Evolutionary conservation across 257 asterid genomes (phyloP).

Genomic region (Jaltomata sinuosa): DNA sequence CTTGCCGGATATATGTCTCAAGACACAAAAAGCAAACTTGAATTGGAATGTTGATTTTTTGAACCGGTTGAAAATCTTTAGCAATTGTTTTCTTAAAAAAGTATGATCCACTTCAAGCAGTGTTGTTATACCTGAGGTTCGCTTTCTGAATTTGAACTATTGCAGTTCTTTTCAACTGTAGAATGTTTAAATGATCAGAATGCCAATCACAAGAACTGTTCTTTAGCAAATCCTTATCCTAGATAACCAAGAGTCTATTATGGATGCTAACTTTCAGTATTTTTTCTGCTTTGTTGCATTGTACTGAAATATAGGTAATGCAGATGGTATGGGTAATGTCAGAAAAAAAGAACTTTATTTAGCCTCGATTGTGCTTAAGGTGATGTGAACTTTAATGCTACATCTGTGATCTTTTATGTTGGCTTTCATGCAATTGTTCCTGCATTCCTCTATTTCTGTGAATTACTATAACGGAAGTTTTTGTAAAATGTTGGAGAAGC

Average conservation of each 20-base stretch:
- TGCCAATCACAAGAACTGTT: background rate
- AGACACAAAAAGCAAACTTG: background rate
- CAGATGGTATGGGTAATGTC: slow-evolving; percentile 64
- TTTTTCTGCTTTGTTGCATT: background rate
- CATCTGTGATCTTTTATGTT: background rate
- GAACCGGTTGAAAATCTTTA: background rate
- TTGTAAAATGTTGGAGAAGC: background rate
- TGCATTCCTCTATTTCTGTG: background rate
- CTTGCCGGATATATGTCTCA: background rate
- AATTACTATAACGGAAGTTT: background rate
- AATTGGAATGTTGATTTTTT: background rate
- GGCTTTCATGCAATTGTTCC: background rate
- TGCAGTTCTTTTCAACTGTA: background rate
- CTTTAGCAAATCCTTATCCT: background rate
- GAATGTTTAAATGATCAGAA: background rate
- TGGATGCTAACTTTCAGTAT: background rate
- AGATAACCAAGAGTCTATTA: background rate
- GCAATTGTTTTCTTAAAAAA: background rate
- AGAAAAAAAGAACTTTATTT: slow-evolving; percentile 74
- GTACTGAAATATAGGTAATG: slow-evolving; percentile 42
- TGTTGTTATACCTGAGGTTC: background rate
- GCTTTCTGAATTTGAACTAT: background rate
- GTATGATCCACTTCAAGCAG: background rate
- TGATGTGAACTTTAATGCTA: slow-evolving; percentile 3
- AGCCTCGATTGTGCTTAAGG: slow-evolving; percentile 80